These are phyloP conservation scores for Zygoascus tannicola DNA, from an alignment of 805 yeast genomes.

Conservation along the genomic window DNA sequence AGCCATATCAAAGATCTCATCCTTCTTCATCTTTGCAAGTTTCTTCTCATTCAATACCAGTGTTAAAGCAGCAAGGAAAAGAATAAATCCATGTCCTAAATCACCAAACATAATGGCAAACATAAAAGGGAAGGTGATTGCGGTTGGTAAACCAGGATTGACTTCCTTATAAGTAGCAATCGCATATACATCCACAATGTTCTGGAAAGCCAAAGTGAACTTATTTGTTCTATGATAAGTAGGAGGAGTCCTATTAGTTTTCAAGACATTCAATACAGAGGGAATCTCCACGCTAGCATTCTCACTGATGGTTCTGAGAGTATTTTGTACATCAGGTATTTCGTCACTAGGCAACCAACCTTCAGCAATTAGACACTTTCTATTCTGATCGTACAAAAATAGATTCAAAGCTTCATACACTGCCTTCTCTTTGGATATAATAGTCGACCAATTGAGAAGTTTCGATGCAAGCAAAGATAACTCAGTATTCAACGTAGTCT, in stretches of 20 bases:
- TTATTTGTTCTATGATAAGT: slow-evolving; percentile 92
- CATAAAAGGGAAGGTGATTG: slow-evolving; percentile 95
- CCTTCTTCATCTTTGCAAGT: slow-evolving; percentile 62
- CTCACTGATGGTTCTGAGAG: slow-evolving; percentile 58
- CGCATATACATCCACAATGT: slow-evolving; percentile 93
- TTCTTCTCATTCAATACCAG: slow-evolving; percentile 67
- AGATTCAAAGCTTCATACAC: slow-evolving; percentile 69
- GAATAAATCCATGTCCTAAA: slow-evolving; percentile 86
- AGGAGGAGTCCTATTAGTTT: slow-evolving; percentile 84
- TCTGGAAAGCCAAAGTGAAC: slow-evolving; percentile 87
- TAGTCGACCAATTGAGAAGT: slow-evolving; percentile 63
- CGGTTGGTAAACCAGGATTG: slow-evolving; percentile 91
- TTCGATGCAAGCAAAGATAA: slow-evolving; percentile 68
- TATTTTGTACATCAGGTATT: slow-evolving; percentile 50
- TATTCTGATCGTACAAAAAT: slow-evolving; percentile 71
- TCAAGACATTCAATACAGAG: slow-evolving; percentile 45
- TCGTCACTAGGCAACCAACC: slow-evolving; percentile 94
- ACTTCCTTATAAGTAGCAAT: slow-evolving; percentile 88
- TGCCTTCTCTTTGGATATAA: slow-evolving; percentile 69
- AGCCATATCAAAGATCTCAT: slow-evolving; percentile 96
- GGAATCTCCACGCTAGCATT: slow-evolving; percentile 35
- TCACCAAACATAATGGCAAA: slow-evolving; percentile 99
- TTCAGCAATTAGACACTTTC: slow-evolving; percentile 84
- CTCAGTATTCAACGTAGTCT: slow-evolving; percentile 65
- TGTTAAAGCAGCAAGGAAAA: slow-evolving; percentile 61